phyloP scores from a whole-genome alignment of 2,329 filamentous ascomycete species.

The Alternaria novae-zelandiae region DNA sequence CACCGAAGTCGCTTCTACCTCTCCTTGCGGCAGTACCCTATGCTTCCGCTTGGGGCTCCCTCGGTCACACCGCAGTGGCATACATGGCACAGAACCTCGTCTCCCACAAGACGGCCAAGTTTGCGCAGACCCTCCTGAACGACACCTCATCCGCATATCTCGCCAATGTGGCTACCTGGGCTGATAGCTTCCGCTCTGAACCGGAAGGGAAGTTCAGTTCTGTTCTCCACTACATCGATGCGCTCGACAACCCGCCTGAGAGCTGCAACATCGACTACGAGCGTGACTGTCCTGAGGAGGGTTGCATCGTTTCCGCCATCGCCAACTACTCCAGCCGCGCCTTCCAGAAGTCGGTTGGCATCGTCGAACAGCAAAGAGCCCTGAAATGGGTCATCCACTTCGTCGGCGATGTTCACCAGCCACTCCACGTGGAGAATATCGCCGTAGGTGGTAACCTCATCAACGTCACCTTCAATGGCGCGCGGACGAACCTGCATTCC shows the following conservation, averaged over 20 bases:
- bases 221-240: slow-evolving; percentile 60
- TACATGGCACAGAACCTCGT: slow-evolving; percentile 61
- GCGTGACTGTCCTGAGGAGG: slow-evolving; percentile 58
- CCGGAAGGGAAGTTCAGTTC: slow-evolving; percentile 56
- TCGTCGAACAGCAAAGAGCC: slow-evolving; percentile 50
- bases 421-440: slow-evolving; percentile 63
- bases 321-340: slow-evolving; percentile 56
- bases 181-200: slow-evolving; percentile 59
- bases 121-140: slow-evolving; percentile 53
- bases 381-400: slow-evolving; percentile 60
- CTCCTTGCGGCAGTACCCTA: slow-evolving; percentile 32
- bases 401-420: slow-evolving; percentile 77
- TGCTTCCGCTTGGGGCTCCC: slow-evolving; percentile 57
- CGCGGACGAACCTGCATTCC: slow-evolving; percentile 52
- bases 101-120: slow-evolving; percentile 51
- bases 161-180: slow-evolving; percentile 60
- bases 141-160: slow-evolving; percentile 56
- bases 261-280: slow-evolving; percentile 58
- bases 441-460: slow-evolving; percentile 54
- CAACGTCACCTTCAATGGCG: slow-evolving; percentile 52
- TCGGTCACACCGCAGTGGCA: slow-evolving; percentile 63
- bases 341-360: slow-evolving; percentile 34
- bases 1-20: slow-evolving; percentile 29
- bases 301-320: slow-evolving; percentile 61
- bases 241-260: slow-evolving; percentile 55